phyloP scores from a whole-genome alignment of 2,329 filamentous ascomycete genomes.

The Peltaster fructicola region DNA sequence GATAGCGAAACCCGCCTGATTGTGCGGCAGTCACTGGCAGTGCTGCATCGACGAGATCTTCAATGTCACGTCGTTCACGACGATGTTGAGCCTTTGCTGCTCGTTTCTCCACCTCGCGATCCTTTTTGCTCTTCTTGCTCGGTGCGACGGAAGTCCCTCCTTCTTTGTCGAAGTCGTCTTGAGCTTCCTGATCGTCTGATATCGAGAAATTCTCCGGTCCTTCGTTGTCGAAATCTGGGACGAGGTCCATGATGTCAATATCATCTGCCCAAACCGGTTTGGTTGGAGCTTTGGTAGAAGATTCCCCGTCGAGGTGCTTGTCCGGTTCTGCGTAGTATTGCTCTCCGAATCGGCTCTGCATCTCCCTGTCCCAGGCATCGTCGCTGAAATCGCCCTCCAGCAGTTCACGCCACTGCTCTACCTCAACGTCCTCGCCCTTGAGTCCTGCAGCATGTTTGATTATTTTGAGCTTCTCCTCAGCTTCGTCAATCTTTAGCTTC shows the following conservation, averaged over 20 bases:
- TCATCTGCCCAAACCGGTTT: conserved; percentile 93
- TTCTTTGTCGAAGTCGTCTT: conserved; percentile 23
- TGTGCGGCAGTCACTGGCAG: conserved; percentile 46
- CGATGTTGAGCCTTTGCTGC: conserved; percentile 56
- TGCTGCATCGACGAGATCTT: conserved; percentile 67
- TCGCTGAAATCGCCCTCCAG: conserved; percentile 81
- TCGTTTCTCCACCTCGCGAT: conserved; percentile 23
- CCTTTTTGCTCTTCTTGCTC: conserved; percentile 27
- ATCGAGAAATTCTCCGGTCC: conserved; percentile 41
- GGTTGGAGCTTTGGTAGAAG: too few relatives aligned
- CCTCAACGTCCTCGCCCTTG: conserved; percentile 39
- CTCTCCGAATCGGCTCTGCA: conserved; percentile 75
- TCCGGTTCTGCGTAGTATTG: conserved; percentile 56
- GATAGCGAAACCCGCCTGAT: conserved; percentile 59
- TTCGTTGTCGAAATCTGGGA: conserved; percentile 69
- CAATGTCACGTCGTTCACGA: conserved; percentile 65
- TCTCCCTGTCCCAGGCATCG: conserved; percentile 75
- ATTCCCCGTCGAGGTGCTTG: conserved; percentile 46
- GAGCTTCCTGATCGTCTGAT: conserved; percentile 24
- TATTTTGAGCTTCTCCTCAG: conserved; percentile 68
- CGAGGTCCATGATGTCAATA: conserved; percentile 85
- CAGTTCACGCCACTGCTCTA: conserved; percentile 71
- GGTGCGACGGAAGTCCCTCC: conserved; percentile 24
- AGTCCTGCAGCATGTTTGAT: conserved; percentile 82
- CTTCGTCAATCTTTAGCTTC: conserved; percentile 79